A percentile compares a stretch with the other conserved stretches of the same genome.
phyloP scores from a whole-genome alignment of 441 rosid genomes.

The Populus hybrid region DNA sequence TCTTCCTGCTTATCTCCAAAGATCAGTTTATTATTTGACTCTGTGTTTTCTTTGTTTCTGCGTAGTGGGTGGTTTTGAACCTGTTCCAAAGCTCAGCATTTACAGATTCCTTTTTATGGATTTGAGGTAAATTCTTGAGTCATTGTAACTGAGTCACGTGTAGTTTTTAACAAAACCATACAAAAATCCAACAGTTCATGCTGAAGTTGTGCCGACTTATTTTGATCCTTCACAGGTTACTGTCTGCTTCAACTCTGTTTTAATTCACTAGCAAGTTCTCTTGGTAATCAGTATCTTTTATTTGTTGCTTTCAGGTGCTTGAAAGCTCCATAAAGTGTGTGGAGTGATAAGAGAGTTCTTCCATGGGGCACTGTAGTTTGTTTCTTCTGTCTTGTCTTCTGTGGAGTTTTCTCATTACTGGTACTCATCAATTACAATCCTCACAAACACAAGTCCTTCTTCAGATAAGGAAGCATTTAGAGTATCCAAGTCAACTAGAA shows the following conservation, averaged over 20 bases:
- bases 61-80: slow-evolving; percentile 8
- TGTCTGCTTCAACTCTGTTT: slow-evolving; percentile 18
- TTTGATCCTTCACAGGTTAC: neutral
- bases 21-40: neutral
- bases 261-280: neutral
- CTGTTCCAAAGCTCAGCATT: neutral
- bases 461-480: slow-evolving; percentile 72
- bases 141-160: neutral
- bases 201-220: neutral
- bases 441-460: slow-evolving; percentile 79
- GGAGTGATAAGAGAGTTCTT: slow-evolving; percentile 5
- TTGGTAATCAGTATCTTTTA: neutral
- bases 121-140: slow-evolving; percentile 15
- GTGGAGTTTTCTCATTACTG: slow-evolving; percentile 48
- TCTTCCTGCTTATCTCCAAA: neutral
- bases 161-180: neutral
- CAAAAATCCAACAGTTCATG: neutral
- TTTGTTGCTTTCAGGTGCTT: slow-evolving; percentile 5
- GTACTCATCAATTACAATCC: slow-evolving; percentile 63
- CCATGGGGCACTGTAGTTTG: slow-evolving; percentile 43
- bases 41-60: slow-evolving; percentile 14
- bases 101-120: neutral
- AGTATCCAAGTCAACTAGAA: slow-evolving; percentile 64
- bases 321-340: slow-evolving; percentile 6
- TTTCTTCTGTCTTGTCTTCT: slow-evolving; percentile 37